These are phyloP conservation scores for Triticum timopheevii DNA, from an alignment of 176 grass and related monocot genomes.

Conservation along the genomic window DNA sequence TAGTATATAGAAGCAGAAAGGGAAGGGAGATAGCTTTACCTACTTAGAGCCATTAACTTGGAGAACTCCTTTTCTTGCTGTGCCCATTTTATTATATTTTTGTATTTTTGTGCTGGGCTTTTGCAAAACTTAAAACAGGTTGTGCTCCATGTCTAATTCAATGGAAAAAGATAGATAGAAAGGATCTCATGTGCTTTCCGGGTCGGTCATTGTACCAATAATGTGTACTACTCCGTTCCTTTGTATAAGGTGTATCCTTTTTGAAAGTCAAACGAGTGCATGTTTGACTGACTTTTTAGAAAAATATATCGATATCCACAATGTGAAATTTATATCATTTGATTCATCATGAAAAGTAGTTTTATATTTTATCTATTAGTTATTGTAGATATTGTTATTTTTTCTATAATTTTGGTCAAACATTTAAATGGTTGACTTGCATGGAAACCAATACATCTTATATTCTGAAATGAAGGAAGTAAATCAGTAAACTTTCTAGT, in stretches of 20 bases:
- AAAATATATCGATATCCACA: too few species aligned
- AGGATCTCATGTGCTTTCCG: conserved; percentile 10
- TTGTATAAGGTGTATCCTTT: too few species aligned
- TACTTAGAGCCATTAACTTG: conserved; percentile 57
- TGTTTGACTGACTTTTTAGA: too few species aligned
- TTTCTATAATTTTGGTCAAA: too few species aligned
- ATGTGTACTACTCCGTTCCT: background rate
- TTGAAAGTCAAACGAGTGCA: too few species aligned
- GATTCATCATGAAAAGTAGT: too few species aligned
- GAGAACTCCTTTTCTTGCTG: conserved; percentile 52
- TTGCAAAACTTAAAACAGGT: conserved; percentile 31
- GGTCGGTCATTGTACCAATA: background rate
- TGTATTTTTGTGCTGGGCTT: conserved; percentile 45
- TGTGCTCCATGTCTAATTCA: conserved; percentile 62
- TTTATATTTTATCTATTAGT: too few species aligned
- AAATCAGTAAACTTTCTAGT: background rate
- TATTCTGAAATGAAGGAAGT: too few species aligned
- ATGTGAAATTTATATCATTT: too few species aligned
- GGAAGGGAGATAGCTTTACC: conserved; percentile 52
- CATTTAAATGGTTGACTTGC: too few species aligned
- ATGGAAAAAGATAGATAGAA: conserved; percentile 45
- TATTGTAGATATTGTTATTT: too few species aligned
- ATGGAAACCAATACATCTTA: too few species aligned
- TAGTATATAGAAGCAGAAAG: conserved; percentile 65
- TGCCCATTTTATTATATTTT: conserved; percentile 23